These are phyloP conservation scores for Scheffersomyces stambukii DNA, from an alignment of 1,139 yeast species.

Conservation along the genomic window DNA sequence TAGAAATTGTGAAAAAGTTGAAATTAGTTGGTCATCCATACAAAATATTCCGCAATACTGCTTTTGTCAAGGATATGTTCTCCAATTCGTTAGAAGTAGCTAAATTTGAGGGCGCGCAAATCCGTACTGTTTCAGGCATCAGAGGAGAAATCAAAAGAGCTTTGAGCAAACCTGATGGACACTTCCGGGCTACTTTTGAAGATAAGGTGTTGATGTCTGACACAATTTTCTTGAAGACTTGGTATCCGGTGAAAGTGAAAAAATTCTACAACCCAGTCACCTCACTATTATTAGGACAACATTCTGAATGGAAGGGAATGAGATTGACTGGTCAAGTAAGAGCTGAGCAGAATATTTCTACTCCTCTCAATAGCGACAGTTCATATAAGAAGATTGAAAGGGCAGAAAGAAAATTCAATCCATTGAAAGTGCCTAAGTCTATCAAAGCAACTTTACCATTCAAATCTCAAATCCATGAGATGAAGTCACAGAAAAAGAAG, in stretches of 20 bases:
- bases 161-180: conserved; percentile 91
- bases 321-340: conserved; percentile 90
- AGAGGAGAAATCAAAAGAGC: conserved; percentile 98
- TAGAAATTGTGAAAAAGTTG: conserved; percentile 91
- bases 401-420: conserved; percentile 79
- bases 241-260: conserved; percentile 93
- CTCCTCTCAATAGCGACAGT: conserved; percentile 67
- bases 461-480: conserved; percentile 81
- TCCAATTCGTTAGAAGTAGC: conserved; percentile 90
- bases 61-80: conserved; percentile 96
- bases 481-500: conserved; percentile 83
- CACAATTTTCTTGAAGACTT: conserved; percentile 83
- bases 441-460: conserved; percentile 79
- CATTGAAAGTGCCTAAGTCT: conserved; percentile 78
- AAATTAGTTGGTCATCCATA: conserved; percentile 94
- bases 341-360: conserved; percentile 63
- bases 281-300: conserved; percentile 70
- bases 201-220: conserved; percentile 91
- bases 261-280: conserved; percentile 95
- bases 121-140: conserved; percentile 94
- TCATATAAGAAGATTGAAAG: conserved; percentile 80
- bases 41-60: conserved; percentile 92
- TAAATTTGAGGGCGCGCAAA: conserved; percentile 95
- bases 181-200: conserved; percentile 96
- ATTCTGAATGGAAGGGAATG: conserved; percentile 94